Evolutionary conservation across 345 rosid species (phyloP), one percentile per base, ranked within the genome.

Genomic region (Barbarea vulgaris): DNA sequence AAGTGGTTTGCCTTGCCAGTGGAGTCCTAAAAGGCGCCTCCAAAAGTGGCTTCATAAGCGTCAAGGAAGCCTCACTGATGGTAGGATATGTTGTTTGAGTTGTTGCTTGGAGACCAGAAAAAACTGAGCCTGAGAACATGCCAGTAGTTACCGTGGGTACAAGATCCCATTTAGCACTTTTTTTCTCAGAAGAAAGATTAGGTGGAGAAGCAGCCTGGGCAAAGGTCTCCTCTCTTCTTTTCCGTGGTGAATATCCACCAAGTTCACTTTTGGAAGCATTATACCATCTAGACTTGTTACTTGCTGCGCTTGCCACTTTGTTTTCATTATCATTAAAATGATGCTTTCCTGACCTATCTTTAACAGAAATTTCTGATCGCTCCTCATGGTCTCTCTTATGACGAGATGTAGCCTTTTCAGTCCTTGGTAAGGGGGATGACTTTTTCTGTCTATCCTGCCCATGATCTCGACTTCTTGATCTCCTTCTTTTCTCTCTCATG

Each of bases 211-310:
- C 88, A 60, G 88, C 87, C 87, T 84, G 89, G 76, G 59, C 74
- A 79, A 86, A 82, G 39, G 82, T 80, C 61, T 87, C 88, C 44
- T 81, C 81, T 81, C 85, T 95, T 75, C 96, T 90, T 84, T 89
- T 92, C 79, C 96, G 87, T 18, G 99, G 97, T 14, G 97, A 92
- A 83, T 92, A 92, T 67, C 97, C 97, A 76, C 97, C 97, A 72
- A 95, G 90, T 56, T 97, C 88, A 79, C 97, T 90, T 24, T 73
- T 69, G 60, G 83, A 83, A 47, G 80, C 83, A 76, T 75, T 79
- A 72, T 83, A 88, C 75, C 85, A 71, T 73, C 72, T 85, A 75
- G 80, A 81, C 65, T 88, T 88, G 73, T 80, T 79, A 73, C 80
- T 79, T 33, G 80, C 89, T 76, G 87, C 85, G 71, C 82, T 77